phyloP scores from a whole-genome alignment of 2,329 filamentous ascomycete genomes.

The Diaporthe caulivora region DNA sequence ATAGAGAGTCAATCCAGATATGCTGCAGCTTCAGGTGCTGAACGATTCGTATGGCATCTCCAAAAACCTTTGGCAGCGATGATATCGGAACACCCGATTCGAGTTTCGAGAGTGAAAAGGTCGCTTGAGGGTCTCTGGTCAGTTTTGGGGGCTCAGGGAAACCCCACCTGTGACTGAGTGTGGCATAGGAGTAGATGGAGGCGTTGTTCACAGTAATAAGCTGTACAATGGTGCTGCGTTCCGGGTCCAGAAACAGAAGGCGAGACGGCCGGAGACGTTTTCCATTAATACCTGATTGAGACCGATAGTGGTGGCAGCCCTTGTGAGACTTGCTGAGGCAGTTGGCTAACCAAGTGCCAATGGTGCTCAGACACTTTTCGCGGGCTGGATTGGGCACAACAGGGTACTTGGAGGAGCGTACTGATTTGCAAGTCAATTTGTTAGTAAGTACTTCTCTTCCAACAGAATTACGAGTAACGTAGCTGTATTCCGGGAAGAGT shows the following conservation, averaged over 20 bases:
- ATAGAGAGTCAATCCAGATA: constrained; percentile 22
- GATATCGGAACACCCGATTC: constrained; percentile 7
- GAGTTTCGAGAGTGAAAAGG: background rate
- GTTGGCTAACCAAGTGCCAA: background rate
- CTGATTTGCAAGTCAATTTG: background rate
- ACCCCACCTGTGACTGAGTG: constrained; percentile 26
- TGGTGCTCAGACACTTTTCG: background rate
- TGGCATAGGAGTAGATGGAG: background rate
- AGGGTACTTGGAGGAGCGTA: background rate
- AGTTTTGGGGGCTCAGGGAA: constrained; percentile 3
- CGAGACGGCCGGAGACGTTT: background rate
- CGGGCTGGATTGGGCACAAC: background rate
- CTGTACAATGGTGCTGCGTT: background rate
- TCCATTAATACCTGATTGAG: background rate
- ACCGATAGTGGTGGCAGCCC: background rate
- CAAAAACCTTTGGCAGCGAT: background rate
- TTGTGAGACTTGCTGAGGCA: background rate
- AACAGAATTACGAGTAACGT: background rate
- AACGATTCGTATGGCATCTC: background rate
- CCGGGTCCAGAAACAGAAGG: background rate
- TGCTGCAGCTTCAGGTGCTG: background rate
- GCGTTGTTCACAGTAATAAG: background rate
- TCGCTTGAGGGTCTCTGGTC: background rate
- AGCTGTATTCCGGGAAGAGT: background rate
- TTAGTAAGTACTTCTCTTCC: background rate